Conservation (phyloP, 1,284 basidiomycete species). For the Ustilago shanxiensis region DNA sequence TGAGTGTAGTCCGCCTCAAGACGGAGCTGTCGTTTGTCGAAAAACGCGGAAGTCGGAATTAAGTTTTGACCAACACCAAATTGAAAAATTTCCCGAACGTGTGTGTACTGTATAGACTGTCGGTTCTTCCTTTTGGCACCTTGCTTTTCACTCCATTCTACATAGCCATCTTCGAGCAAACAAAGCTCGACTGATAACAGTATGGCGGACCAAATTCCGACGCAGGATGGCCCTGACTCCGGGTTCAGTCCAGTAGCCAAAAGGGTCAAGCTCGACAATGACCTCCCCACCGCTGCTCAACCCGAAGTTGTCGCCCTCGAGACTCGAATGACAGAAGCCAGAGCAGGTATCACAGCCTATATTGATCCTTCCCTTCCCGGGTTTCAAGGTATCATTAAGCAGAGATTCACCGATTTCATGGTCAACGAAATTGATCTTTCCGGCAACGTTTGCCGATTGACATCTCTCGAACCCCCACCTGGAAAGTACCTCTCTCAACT, state of each 20-base stretch:
- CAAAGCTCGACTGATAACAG: not conserved
- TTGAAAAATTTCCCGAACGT: not conserved
- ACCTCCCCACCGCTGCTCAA: not conserved
- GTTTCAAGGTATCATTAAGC: conserved; percentile 66
- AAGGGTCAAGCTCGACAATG: conserved; percentile 1
- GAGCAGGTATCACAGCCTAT: conserved; percentile 58
- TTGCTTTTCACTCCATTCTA: not conserved
- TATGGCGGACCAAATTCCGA: not conserved
- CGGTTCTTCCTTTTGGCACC: not conserved
- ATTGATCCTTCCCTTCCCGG: conserved; percentile 51
- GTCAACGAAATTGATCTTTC: conserved; percentile 59
- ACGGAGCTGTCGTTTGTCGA: not conserved
- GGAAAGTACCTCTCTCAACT: conserved; percentile 36
- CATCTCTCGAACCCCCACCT: conserved; percentile 49
- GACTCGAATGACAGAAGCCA: conserved; percentile 41
- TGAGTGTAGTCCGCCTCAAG: no score
- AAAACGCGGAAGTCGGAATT: not conserved
- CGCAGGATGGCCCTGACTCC: not conserved
- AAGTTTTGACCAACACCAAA: not conserved
- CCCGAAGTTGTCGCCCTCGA: conserved; percentile 1
- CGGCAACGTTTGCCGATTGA: conserved; percentile 46
- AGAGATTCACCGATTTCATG: conserved; percentile 65
- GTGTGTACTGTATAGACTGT: no score
- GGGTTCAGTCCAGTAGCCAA: conserved; percentile 17
- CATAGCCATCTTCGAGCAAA: not conserved